Conservation (phyloP, 2,329 filamentous ascomycete genomes). For the Sporothrix brasiliensis region DNA sequence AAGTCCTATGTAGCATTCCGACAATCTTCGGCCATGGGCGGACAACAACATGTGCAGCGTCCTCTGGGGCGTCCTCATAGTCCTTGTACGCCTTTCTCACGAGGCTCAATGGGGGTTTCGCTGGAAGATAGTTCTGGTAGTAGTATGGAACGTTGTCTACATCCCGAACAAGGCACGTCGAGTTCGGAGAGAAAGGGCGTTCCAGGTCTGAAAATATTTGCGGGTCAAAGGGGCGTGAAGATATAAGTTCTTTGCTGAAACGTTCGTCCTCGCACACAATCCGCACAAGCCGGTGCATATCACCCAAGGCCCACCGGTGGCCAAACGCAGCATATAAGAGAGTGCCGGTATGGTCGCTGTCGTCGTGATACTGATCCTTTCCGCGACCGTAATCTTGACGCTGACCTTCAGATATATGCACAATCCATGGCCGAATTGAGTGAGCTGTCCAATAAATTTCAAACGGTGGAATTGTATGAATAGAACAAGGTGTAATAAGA, state of each 20-base stretch:
- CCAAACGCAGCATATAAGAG: conserved; percentile 54
- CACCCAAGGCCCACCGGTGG: conserved; percentile 50
- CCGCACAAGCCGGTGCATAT: conserved; percentile 50
- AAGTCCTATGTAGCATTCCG: conserved; percentile 59
- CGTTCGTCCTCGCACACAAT: conserved; percentile 41
- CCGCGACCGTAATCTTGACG: not conserved
- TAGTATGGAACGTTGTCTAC: conserved; percentile 44
- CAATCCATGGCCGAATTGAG: conserved; percentile 43
- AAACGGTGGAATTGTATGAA: conserved; percentile 47
- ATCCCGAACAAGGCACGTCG: conserved; percentile 49
- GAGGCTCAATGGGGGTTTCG: conserved; percentile 49
- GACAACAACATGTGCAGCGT: conserved; percentile 56
- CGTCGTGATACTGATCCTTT: conserved; percentile 8
- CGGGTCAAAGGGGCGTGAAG: conserved; percentile 26
- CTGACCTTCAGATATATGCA: conserved; percentile 40
- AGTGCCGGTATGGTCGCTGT: conserved; percentile 49
- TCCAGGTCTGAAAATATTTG: not conserved
- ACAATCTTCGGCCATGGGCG: conserved; percentile 56
- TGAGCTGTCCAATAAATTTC: conserved; percentile 47
- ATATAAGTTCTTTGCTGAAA: conserved; percentile 43
- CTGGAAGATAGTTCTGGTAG: conserved; percentile 48
- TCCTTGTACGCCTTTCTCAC: conserved; percentile 46
- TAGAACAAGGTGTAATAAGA: conserved; percentile 49
- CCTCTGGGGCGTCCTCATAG: conserved; percentile 47
- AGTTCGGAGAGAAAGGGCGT: conserved; percentile 2